A percentile compares a stretch with the other conserved stretches of the same genome.
These are phyloP conservation scores for Coprinellus aureogranulatus DNA, from an alignment of 768 basidiomycete genomes.

Conservation along the genomic window DNA sequence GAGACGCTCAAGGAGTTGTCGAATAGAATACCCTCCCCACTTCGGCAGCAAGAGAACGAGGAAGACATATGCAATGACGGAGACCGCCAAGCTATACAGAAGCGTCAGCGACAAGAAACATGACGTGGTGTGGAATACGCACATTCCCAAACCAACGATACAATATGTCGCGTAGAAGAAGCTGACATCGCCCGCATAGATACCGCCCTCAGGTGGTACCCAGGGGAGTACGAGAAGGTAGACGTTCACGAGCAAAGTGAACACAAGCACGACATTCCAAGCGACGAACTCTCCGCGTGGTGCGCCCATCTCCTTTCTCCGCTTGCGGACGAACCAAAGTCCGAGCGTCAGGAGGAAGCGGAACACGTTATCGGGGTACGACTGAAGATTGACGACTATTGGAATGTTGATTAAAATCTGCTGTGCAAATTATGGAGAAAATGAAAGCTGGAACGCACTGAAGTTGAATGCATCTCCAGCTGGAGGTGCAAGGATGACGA, in stretches of 20 bases:
- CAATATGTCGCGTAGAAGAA: conserved; percentile 45
- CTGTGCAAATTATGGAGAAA: neutral
- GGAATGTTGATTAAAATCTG: neutral
- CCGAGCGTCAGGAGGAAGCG: conserved; percentile 34
- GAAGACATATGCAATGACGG: conserved; percentile 27
- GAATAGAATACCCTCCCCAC: conserved; percentile 40
- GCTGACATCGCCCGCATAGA: conserved; percentile 38
- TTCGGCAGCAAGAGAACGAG: conserved; percentile 43
- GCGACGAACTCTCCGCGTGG: conserved; percentile 33
- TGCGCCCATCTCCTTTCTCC: conserved; percentile 28
- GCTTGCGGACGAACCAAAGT: conserved; percentile 34
- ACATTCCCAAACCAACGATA: conserved; percentile 36
- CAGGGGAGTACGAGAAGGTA: conserved; percentile 41
- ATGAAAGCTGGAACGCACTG: conserved; percentile 22
- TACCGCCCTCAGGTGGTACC: conserved; percentile 38
- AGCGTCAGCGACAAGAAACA: conserved; percentile 3
- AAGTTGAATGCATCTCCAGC: conserved; percentile 45
- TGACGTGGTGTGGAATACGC: conserved; percentile 12
- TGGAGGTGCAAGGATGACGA: conserved; percentile 48
- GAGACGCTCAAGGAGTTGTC: conserved; percentile 43
- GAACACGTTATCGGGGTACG: conserved; percentile 37
- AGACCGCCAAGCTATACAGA: conserved; percentile 19
- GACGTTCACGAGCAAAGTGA: conserved; percentile 36
- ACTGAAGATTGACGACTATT: conserved; percentile 37
- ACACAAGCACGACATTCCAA: conserved; percentile 35